Conservation (phyloP, 768 basidiomycete species). For the Termitomyces titanicus region DNA sequence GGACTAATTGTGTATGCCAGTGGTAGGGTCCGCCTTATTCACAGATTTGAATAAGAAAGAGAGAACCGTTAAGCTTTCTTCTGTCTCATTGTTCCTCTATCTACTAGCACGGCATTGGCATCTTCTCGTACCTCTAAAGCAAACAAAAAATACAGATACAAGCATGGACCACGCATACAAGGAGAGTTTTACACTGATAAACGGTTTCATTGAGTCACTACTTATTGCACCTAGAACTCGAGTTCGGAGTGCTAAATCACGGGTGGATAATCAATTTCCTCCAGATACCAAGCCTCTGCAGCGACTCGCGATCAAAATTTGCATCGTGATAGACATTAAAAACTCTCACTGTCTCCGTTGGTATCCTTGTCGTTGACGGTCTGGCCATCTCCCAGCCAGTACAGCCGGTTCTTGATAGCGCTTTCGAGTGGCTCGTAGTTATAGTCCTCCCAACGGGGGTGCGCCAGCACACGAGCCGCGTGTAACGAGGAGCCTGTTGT, state of each 20-base stretch:
- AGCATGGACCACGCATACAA: background rate
- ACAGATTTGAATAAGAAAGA: too few species aligned
- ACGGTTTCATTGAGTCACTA: background rate
- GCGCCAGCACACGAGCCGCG: conserved; percentile 40
- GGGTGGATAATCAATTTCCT: conserved; percentile 44
- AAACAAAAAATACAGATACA: background rate
- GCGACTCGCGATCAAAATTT: background rate
- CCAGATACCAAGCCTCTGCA: conserved; percentile 46
- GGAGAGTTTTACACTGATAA: too few species aligned
- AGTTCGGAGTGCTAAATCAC: background rate
- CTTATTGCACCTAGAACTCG: background rate
- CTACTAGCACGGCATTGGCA: too few species aligned
- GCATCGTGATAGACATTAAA: background rate
- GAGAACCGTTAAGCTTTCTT: too few species aligned
- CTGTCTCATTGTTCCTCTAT: too few species aligned
- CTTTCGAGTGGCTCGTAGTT: conserved; percentile 44
- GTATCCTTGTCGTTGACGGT: conserved; percentile 44
- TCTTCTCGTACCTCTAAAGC: too few species aligned
- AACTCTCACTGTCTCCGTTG: conserved; percentile 27
- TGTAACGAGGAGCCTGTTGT: conserved; percentile 48
- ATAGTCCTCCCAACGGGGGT: conserved; percentile 68
- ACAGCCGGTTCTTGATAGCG: conserved; percentile 39
- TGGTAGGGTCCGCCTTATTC: too few species aligned
- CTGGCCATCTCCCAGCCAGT: conserved; percentile 62
- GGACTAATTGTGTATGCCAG: too few species aligned